A percentile compares a stretch with the other conserved stretches of the same genome.
These are phyloP conservation scores for Warburgia ugandensis DNA, from an alignment of 164 flowering plant genomes.

Conservation along the genomic window DNA sequence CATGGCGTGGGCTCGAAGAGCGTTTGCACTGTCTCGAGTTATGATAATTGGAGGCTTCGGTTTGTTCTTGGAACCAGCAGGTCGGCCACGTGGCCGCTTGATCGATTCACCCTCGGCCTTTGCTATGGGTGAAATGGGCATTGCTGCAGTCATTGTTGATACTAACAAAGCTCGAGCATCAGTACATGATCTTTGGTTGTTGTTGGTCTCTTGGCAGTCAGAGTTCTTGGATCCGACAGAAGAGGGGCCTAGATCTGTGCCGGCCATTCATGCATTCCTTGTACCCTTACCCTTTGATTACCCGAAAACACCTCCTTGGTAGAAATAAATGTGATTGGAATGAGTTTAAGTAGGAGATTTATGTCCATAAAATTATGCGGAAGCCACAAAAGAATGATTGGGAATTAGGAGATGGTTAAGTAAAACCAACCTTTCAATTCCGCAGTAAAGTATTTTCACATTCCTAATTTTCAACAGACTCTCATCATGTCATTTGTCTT, in stretches of 20 bases:
- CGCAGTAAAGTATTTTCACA: constrained; percentile 14
- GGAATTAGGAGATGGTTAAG: constrained; percentile 68
- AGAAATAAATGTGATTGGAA: constrained; percentile 4
- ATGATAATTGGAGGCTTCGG: constrained; percentile 83
- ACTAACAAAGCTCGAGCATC: constrained; percentile 21
- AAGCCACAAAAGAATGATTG: constrained; percentile 32
- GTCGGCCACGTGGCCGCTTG: constrained; percentile 72
- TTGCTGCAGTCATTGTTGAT: constrained; percentile 20
- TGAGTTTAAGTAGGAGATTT: constrained; percentile 30
- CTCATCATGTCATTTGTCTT: constrained; percentile 50
- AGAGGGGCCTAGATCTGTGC: constrained; percentile 26
- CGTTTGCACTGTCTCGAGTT: constrained; percentile 68
- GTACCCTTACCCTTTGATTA: not conserved
- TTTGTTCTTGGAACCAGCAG: constrained; percentile 86
- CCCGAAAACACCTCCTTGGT: not conserved
- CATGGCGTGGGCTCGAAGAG: constrained; percentile 79
- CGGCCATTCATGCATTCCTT: constrained; percentile 36
- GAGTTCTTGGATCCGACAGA: constrained; percentile 20
- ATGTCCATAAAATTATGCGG: constrained; percentile 13
- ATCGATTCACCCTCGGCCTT: constrained; percentile 31
- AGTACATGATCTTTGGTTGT: constrained; percentile 13
- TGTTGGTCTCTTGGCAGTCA: constrained; percentile 19
- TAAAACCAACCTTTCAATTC: constrained; percentile 24
- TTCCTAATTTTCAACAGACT: constrained; percentile 52
- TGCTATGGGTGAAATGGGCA: too few relatives aligned